A percentile compares a stretch with the other conserved stretches of the same genome.
These are phyloP conservation scores for Citrus hindsii DNA, from an alignment of 345 rosid species.

Conservation along the genomic window DNA sequence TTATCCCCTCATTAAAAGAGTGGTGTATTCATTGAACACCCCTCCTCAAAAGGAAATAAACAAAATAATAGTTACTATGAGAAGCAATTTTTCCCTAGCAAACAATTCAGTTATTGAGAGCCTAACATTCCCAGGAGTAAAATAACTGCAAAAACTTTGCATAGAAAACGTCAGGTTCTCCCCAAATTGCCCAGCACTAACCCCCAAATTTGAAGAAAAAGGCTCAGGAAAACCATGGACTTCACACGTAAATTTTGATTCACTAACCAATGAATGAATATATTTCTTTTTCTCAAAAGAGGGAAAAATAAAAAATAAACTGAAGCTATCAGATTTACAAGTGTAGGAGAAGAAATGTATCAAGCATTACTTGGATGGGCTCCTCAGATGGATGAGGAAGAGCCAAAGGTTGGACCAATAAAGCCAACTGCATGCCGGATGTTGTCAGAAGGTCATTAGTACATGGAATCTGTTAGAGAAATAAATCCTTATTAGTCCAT, in stretches of 20 bases:
- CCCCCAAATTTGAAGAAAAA: background rate
- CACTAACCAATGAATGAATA: background rate
- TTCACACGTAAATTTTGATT: background rate
- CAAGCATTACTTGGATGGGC: slow-evolving; percentile 69
- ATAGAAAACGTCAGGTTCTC: slow-evolving; percentile 3
- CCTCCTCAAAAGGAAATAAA: background rate
- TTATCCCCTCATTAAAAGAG: background rate
- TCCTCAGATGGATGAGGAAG: slow-evolving; percentile 97
- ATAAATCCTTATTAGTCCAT: background rate
- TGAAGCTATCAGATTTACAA: background rate
- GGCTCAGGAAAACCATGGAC: background rate
- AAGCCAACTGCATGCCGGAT: slow-evolving; percentile 91
- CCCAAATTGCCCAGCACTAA: background rate
- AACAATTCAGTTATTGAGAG: background rate
- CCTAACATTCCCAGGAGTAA: background rate
- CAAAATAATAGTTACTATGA: background rate
- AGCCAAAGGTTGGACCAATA: slow-evolving; percentile 92
- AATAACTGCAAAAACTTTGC: background rate
- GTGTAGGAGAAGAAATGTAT: background rate
- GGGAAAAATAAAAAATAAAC: background rate
- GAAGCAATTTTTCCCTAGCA: background rate
- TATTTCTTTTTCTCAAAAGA: background rate
- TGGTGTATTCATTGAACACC: background rate
- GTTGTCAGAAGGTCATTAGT: slow-evolving; percentile 90
- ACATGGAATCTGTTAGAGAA: slow-evolving; percentile 77